Percentiles rank a stretch among this genome's conserved stretches.
Evolutionary conservation across 768 basidiomycete genomes (phyloP).

Genomic region (Clathrus columnatus): DNA sequence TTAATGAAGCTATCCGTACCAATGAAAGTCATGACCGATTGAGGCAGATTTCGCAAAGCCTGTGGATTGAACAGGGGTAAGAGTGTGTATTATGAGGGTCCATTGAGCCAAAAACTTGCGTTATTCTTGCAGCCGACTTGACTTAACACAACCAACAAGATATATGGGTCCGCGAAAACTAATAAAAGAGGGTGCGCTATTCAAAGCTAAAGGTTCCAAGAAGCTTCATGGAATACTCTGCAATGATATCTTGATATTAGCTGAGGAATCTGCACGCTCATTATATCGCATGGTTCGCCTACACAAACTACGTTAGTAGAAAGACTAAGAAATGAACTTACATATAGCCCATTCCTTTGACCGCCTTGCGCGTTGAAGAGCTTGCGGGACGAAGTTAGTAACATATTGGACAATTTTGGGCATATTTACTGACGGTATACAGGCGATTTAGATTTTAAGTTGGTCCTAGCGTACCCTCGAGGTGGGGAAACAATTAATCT

Average conservation of each 20-base stretch:
- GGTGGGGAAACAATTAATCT: conserved; percentile 64
- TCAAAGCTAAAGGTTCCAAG: conserved; percentile 78
- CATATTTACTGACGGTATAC: not conserved
- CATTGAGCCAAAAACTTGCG: not conserved
- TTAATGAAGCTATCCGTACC: conserved; percentile 85
- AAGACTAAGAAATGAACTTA: not conserved
- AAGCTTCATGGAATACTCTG: conserved; percentile 75
- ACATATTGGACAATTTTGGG: not conserved
- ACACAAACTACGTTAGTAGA: conserved; percentile 17
- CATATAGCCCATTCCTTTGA: conserved; percentile 62
- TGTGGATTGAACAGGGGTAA: conserved; percentile 85
- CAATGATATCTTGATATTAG: conserved; percentile 82
- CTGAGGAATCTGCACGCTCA: conserved; percentile 59
- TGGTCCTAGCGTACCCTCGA: conserved; percentile 59
- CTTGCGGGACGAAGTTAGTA: conserved; percentile 41
- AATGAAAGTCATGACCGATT: conserved; percentile 78
- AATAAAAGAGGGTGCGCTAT: conserved; percentile 66
- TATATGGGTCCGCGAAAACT: conserved; percentile 74
- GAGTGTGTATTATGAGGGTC: conserved; percentile 14
- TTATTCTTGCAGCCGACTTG: conserved; percentile 47
- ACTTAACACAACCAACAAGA: conserved; percentile 85
- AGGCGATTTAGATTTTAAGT: conserved; percentile 66
- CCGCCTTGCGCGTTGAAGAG: conserved; percentile 53
- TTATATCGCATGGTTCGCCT: conserved; percentile 82
- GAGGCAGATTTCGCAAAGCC: conserved; percentile 58